Base-by-base conservation (phyloP, 2,329 filamentous ascomycete genomes). In the Aureobasidium zeae region DNA sequence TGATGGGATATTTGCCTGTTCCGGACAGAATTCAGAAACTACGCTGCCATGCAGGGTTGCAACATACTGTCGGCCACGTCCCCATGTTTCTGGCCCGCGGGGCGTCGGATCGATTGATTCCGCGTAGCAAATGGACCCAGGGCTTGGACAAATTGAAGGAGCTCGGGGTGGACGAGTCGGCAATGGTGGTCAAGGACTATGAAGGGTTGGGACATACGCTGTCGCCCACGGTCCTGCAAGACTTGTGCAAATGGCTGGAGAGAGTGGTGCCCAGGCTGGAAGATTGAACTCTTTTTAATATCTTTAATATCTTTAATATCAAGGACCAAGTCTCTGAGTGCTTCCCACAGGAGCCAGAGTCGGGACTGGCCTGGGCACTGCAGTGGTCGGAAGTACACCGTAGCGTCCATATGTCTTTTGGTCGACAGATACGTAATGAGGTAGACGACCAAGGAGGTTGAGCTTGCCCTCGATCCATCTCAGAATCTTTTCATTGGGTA, bases 371-470 rank as follows among this genome's bases (percentile, higher is more conserved):
- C 45, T 28, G 39, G 45, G 22, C 36, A 44, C 31, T 39, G 49
- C 44, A 17, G 45, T 52, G 19, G 55, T 60, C 2, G 88, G 89
- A 45, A 96, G 68, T 11, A 95, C 83, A 2, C 89, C 89, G 55
- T 94, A 95, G 42, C 89, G 75, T 6, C 89, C 89, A 57, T 89
- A 94, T 5, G 86, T 94, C 72, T 94, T 95, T 64, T 94, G 88
- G 57, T 96, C 89, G 12, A 95, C 81, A 45, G 85, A 93, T 35
- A 96, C 83, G 57, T 94, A 96, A 64, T 94, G 86, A 32, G 89
- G 89, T 19, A 96, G 66, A 47, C 86, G 74, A 15, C 79, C 84
- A 16, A 94, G 71, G 8, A 96, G 71, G 57, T 94, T 91, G 48
- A 96, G 67, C 60, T 89, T 93, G 13, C 76, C 77, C 65, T 98